These are phyloP conservation scores for Scutellaria barbata DNA, from an alignment of 257 asterid species.

Conservation along the genomic window DNA sequence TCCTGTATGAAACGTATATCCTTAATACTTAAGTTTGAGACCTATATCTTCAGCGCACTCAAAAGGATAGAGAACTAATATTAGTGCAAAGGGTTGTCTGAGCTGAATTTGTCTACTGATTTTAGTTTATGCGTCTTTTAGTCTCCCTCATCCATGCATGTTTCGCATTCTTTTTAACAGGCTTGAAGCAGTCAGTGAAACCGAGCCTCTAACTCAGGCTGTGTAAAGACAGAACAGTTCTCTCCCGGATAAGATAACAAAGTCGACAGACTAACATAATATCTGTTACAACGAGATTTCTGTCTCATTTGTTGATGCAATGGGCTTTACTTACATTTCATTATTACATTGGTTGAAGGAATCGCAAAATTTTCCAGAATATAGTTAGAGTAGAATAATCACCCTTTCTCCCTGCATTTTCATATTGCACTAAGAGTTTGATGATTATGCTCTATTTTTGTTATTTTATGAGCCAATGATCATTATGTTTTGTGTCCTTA, in stretches of 20 bases:
- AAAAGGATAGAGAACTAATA: neutral
- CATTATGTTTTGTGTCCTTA: neutral
- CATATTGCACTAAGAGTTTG: constrained; percentile 2
- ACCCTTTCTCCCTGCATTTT: constrained; percentile 5
- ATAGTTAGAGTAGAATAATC: constrained; percentile 32
- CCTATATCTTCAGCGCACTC: neutral
- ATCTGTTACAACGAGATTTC: constrained; percentile 9
- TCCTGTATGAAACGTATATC: neutral
- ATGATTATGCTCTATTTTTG: neutral
- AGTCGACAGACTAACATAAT: neutral
- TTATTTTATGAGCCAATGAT: neutral
- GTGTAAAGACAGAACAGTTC: constrained; percentile 43
- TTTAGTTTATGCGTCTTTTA: neutral
- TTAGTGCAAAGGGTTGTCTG: neutral
- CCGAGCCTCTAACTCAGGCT: constrained; percentile 59
- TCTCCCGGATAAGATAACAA: constrained; percentile 4
- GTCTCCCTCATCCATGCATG: constrained; percentile 10
- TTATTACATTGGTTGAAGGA: constrained; percentile 9
- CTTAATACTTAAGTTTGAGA: neutral
- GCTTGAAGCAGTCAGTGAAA: constrained; percentile 59
- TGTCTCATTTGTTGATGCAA: neutral
- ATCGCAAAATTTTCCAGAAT: neutral
- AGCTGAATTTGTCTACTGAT: neutral
- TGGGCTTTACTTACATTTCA: neutral
- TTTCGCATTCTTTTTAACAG: constrained; percentile 44